Conservation (phyloP, 2,329 filamentous ascomycete species). For the Colletotrichum viniferum region DNA sequence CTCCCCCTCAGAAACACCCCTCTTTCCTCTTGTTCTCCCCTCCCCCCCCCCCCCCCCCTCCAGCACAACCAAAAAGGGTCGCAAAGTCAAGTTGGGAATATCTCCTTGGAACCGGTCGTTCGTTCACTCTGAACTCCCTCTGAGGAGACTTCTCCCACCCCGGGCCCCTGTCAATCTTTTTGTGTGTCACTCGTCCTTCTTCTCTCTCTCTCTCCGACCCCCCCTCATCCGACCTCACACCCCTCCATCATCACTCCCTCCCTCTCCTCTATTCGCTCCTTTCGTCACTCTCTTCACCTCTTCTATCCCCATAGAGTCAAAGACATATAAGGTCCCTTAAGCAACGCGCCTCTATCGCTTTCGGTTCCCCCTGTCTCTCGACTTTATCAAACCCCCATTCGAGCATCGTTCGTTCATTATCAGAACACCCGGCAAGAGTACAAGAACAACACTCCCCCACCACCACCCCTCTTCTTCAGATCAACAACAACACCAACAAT, state of each 20-base stretch:
- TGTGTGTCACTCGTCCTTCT: constrained; percentile 41
- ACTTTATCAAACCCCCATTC: constrained; percentile 27
- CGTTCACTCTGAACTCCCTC: constrained; percentile 40
- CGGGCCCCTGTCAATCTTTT: constrained; percentile 56
- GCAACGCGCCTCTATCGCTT: constrained; percentile 25
- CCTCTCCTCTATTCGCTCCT: constrained; percentile 40
- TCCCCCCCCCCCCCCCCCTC: constrained; percentile 53
- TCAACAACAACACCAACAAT: neutral
- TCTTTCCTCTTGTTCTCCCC: constrained; percentile 44
- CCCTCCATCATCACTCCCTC: constrained; percentile 32
- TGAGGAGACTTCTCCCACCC: constrained; percentile 53
- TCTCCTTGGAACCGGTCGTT: constrained; percentile 51
- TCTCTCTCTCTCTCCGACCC: constrained; percentile 37
- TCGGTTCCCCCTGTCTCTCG: constrained; percentile 39
- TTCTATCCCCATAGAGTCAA: constrained; percentile 16
- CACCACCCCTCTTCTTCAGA: constrained; percentile 2
- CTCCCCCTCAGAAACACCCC: constrained; percentile 29
- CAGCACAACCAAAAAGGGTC: constrained; percentile 58
- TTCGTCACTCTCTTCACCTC: constrained; percentile 56
- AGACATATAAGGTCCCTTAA: constrained; percentile 15
- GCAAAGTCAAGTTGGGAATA: constrained; percentile 59
- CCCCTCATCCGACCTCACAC: constrained; percentile 30
- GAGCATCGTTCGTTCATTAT: constrained; percentile 21
- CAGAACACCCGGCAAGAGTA: neutral
- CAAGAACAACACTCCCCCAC: neutral